Base-by-base conservation (phyloP, 2,329 filamentous ascomycete genomes). In the Sclerotinia borealis region DNA sequence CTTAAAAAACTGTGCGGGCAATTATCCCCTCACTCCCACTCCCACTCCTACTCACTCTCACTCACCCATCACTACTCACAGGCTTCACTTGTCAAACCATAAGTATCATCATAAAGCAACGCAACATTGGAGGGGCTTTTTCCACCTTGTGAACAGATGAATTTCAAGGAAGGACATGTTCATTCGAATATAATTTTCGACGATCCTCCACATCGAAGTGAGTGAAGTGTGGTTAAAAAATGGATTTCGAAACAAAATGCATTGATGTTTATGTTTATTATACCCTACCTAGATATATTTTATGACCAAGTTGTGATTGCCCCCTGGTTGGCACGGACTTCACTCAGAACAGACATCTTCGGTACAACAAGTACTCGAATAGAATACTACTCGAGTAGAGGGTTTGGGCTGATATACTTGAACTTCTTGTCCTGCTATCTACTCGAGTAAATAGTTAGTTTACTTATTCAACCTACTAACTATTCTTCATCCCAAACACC, bases 241-340 rank as follows among this genome's bases (percentile, higher is more conserved):
- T 49, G 19, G 22, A n/a, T 43, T 60, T 43, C 59, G 59, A 61
- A 61, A 61, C 47, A 41, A 51, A 52, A 61, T 36, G 59, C 59
- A 61, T 19, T 45, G 59, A 43, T 31, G 10, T 22, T 25, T 60
- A 50, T 10, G 25, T 22, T 51, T 19, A 45, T n/a, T 4, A n/a
- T n/a, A n/a, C n/a, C n/a, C n/a, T n/a, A n/a, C n/a, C n/a, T n/a
- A n/a, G n/a, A n/a, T n/a, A n/a, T n/a, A n/a, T n/a, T n/a, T n/a
- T n/a, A n/a, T n/a, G n/a, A n/a, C n/a, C n/a, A n/a, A n/a, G n/a
- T n/a, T n/a, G n/a, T n/a, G n/a, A 31, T 27, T 37, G n/a, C n/a
- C 51, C n/a, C 31, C 22, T 39, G 22, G 29, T 19, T 51, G 11
- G 51, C 51, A 54, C 51, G 25, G 51, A 54, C 51, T 54, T 25